Percentiles rank a stretch among this genome's conserved stretches.
phyloP scores from a whole-genome alignment of 805 yeast genomes.

The Suhomyces sp. region DNA sequence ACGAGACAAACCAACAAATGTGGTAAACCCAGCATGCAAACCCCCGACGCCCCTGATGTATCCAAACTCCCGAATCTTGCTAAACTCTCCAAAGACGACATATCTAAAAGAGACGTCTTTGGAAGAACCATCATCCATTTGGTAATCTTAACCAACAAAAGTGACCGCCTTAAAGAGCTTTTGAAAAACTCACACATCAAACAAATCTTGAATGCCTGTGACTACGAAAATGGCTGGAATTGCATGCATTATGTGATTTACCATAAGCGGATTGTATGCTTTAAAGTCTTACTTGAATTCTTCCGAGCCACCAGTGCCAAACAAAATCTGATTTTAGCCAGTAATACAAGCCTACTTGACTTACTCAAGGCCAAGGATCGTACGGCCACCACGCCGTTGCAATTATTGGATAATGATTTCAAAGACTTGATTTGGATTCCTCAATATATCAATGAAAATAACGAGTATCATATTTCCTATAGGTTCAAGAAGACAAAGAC shows the following conservation, averaged over 20 bases:
- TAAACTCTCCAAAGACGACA: conserved; percentile 34
- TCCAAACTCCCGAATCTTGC: conserved; percentile 5
- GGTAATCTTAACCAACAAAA: conserved; percentile 49
- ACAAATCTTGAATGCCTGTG: conserved; percentile 40
- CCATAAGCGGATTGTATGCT: conserved; percentile 55
- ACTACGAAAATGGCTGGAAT: conserved; percentile 80
- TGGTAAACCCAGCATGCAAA: too few species aligned
- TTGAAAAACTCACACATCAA: conserved; percentile 51
- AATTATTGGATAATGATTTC: conserved; percentile 52
- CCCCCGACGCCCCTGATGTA: too few species aligned
- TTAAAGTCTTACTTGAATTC: conserved; percentile 38
- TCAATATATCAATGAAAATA: conserved; percentile 36
- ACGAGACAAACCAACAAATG: too few species aligned
- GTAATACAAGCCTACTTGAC: conserved; percentile 27
- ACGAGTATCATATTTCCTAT: conserved; percentile 26
- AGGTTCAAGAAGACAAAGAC: conserved; percentile 15
- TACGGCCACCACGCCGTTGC: conserved; percentile 70
- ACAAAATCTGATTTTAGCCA: conserved; percentile 12
- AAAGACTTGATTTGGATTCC: conserved; percentile 46
- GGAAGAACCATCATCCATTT: conserved; percentile 69
- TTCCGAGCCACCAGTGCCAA: conserved; percentile 17
- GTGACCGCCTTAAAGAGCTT: conserved; percentile 45
- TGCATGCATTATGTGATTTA: conserved; percentile 70
- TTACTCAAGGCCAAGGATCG: conserved; percentile 63
- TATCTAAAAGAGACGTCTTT: conserved; percentile 59